phyloP scores from a whole-genome alignment of 2,329 filamentous ascomycete genomes.

The Capronia epimyces region DNA sequence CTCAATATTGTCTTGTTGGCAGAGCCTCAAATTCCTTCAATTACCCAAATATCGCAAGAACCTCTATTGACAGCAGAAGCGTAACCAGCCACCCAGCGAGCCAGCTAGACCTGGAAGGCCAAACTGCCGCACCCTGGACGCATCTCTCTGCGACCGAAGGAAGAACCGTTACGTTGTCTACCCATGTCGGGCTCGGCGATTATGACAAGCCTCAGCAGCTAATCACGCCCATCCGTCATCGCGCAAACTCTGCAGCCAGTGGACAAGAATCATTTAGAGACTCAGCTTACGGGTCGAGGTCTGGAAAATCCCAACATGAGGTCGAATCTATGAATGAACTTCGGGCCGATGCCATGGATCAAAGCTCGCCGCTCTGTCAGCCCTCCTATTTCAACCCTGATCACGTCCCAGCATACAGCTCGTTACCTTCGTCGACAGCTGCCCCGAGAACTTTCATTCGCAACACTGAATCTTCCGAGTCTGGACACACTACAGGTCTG shows the following conservation, averaged over 20 bases:
- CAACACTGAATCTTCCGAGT: not conserved
- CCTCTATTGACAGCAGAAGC: slow-evolving; percentile 4
- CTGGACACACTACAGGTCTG: not conserved
- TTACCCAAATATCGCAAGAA: slow-evolving; percentile 1
- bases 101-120: not conserved
- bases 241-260: slow-evolving; percentile 12
- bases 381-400: not conserved
- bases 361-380: not conserved
- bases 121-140: slow-evolving; percentile 12
- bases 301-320: slow-evolving; percentile 15
- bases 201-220: slow-evolving; percentile 3
- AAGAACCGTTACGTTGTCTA: slow-evolving; percentile 3
- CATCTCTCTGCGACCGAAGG: slow-evolving; percentile 13
- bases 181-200: not conserved
- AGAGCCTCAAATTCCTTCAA: slow-evolving; percentile 4
- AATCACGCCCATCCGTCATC: not conserved
- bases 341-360: slow-evolving; percentile 8
- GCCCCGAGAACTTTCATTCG: not conserved
- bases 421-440: not conserved
- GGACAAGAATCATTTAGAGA: slow-evolving; percentile 18
- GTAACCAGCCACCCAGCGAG: slow-evolving; percentile 12
- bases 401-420: not conserved
- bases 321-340: slow-evolving; percentile 7
- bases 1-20: slow-evolving; percentile 9
- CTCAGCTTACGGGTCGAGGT: slow-evolving; percentile 18